Conservation (phyloP, 345 rosid genomes). For the Punica granatum region DNA sequence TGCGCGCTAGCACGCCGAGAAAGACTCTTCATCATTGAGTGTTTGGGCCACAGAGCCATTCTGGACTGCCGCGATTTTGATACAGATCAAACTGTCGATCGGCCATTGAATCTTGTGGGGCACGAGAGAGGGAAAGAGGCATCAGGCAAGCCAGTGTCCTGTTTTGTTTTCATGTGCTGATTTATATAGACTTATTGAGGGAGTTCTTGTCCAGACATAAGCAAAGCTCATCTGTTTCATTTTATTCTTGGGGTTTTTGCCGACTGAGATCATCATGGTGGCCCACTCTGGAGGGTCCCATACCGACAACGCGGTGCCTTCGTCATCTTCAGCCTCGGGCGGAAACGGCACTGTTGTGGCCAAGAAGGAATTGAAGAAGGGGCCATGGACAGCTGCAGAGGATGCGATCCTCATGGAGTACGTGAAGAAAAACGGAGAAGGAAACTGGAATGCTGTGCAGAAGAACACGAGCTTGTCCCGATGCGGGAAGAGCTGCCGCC, state of each 20-base stretch:
- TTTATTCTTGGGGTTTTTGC: background rate
- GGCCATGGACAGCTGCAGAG: conserved; percentile 25
- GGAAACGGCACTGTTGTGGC: conserved; percentile 7
- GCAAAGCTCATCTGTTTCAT: background rate
- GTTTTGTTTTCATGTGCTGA: background rate
- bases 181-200: background rate
- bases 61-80: background rate
- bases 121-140: background rate
- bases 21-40: too few species aligned
- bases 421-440: conserved; percentile 22
- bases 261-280: background rate
- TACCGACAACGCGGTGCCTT: background rate
- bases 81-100: background rate
- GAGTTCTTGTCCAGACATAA: too few species aligned
- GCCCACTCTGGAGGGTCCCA: background rate
- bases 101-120: background rate
- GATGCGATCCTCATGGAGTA: conserved; percentile 20
- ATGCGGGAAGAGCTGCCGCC: conserved; percentile 27
- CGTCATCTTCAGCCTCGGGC: background rate
- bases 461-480: conserved; percentile 18
- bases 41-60: too few species aligned
- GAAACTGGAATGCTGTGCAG: conserved; percentile 26
- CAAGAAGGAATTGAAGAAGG: conserved; percentile 19
- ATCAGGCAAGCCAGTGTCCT: background rate
- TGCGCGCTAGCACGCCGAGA: too few species aligned